phyloP scores from a whole-genome alignment of 164 flowering plant species.

The Liriodendron chinense region DNA sequence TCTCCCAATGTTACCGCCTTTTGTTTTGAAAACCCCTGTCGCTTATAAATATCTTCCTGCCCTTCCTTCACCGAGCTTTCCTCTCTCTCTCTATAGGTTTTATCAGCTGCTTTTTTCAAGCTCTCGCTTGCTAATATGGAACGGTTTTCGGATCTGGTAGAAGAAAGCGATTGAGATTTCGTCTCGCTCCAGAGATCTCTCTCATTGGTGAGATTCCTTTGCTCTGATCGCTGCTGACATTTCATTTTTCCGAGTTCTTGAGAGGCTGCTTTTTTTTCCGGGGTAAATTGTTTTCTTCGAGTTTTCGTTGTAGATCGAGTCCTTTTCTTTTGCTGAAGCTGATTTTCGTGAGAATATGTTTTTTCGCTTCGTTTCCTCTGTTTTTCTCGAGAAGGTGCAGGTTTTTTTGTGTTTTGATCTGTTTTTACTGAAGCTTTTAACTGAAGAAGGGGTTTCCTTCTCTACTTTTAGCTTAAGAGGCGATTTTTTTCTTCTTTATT shows the following conservation, averaged over 20 bases:
- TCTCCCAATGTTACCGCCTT: neutral
- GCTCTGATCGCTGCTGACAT: neutral
- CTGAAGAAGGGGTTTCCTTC: too few species aligned
- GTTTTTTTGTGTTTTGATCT: too few species aligned
- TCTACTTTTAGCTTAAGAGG: too few species aligned
- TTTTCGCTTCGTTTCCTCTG: too few species aligned
- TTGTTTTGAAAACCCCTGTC: neutral
- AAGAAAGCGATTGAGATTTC: neutral
- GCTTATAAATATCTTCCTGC: neutral
- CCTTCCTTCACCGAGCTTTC: neutral
- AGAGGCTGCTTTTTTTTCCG: neutral
- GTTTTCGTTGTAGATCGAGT: neutral
- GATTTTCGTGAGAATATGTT: neutral
- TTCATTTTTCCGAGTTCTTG: neutral
- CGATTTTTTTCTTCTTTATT: too few species aligned
- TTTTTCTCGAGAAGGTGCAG: too few species aligned
- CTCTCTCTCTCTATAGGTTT: neutral
- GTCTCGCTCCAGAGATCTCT: neutral
- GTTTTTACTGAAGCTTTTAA: too few species aligned
- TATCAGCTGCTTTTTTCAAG: neutral
- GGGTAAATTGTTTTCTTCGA: neutral
- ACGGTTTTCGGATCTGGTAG: neutral
- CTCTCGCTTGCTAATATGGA: neutral
- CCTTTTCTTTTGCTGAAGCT: too few species aligned
- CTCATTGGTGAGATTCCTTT: neutral